Conservation (phyloP, 192 early-diverging fungal genomes). For the Allomyces arbusculus region DNA sequence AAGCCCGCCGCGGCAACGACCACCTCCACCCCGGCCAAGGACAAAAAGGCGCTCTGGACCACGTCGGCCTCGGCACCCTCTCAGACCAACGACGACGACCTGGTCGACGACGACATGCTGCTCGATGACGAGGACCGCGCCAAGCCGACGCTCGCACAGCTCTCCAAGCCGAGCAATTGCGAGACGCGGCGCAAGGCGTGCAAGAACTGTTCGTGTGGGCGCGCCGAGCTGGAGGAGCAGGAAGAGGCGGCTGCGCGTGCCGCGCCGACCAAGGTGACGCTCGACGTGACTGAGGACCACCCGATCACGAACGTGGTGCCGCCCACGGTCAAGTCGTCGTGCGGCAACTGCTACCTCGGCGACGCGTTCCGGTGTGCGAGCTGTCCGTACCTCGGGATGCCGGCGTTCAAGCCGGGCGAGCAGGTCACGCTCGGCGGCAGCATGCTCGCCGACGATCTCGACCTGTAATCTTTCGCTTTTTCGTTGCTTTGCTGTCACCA, state of each 20-base stretch:
- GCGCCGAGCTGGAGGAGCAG: constrained; percentile 41
- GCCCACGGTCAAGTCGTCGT: constrained; percentile 36
- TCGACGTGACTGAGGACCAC: constrained; percentile 16
- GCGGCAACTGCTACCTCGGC: constrained; percentile 69
- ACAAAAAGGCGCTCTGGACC: constrained; percentile 6
- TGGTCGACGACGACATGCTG: constrained; percentile 70
- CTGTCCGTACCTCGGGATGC: constrained; percentile 94
- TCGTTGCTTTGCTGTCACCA: too few relatives aligned
- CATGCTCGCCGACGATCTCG: constrained; percentile 45
- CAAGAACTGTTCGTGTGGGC: constrained; percentile 93
- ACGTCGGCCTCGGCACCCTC: constrained; percentile 44
- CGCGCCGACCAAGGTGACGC: constrained; percentile 14
- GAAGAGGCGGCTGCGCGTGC: constrained; percentile 33
- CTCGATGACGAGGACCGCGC: constrained; percentile 64
- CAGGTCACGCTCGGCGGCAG: constrained; percentile 72
- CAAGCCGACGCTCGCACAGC: constrained; percentile 38
- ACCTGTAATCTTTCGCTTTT: constrained; percentile 9
- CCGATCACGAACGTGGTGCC: constrained; percentile 21
- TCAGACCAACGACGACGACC: constrained; percentile 47
- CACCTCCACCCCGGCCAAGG: constrained; percentile 11
- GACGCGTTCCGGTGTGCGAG: constrained; percentile 92
- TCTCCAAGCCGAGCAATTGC: constrained; percentile 46
- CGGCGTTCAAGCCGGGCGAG: constrained; percentile 87
- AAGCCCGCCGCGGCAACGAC: constrained; percentile 9
- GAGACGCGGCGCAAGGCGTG: constrained; percentile 75